Conservation (phyloP, 2,329 filamentous ascomycete species). For the Emergomyces orientalis region DNA sequence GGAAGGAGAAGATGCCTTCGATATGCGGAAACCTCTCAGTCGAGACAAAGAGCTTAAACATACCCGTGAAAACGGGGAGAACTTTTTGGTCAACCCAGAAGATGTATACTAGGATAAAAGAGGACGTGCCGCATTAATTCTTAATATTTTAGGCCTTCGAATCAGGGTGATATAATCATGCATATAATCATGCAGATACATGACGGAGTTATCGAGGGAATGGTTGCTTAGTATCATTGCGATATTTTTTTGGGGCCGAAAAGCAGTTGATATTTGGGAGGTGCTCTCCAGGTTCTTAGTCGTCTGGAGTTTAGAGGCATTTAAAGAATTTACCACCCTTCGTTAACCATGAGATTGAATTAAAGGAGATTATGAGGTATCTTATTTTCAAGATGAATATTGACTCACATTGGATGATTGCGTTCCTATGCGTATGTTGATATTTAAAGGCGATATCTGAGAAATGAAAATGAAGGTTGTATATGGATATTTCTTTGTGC, state of each 20-base stretch:
- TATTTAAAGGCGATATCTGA: not conserved
- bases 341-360: too few relatives aligned
- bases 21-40: slow-evolving; percentile 89
- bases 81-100: slow-evolving; percentile 65
- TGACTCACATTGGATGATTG: not conserved
- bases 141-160: not conserved
- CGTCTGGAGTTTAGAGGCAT: not conserved
- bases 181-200: too few relatives aligned
- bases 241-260: not conserved
- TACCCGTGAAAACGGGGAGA: slow-evolving; percentile 70
- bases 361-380: too few relatives aligned
- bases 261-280: not conserved
- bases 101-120: slow-evolving; percentile 55
- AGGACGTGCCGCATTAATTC: slow-evolving; percentile 1
- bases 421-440: not conserved
- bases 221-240: not conserved
- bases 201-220: not conserved
- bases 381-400: not conserved
- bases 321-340: not conserved
- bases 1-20: slow-evolving; percentile 73
- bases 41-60: slow-evolving; percentile 69
- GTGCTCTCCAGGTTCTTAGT: not conserved
- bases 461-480: not conserved
- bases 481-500: not conserved
- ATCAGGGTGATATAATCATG: not conserved